A percentile compares a stretch with the other conserved stretches of the same genome.
Evolutionary conservation across 208 protist genomes (phyloP).

Genomic region (Porcisia hertigi): DNA sequence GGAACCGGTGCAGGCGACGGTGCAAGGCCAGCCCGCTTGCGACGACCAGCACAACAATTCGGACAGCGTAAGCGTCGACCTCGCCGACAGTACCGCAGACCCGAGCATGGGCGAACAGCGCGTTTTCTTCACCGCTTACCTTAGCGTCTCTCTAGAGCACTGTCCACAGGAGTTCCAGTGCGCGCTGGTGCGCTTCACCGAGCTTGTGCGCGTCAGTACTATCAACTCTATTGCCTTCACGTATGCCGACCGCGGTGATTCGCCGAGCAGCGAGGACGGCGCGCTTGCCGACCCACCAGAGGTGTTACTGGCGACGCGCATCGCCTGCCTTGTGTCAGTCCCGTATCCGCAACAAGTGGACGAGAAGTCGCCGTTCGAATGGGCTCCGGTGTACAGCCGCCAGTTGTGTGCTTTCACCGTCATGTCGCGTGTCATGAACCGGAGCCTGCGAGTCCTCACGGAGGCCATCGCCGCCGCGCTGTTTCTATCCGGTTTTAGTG

Average conservation of each 20-base stretch:
- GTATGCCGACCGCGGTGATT: constrained; percentile 34
- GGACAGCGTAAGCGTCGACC: constrained; percentile 14
- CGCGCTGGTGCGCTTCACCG: constrained; percentile 70
- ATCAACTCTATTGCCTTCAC: constrained; percentile 54
- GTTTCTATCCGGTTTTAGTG: constrained; percentile 66
- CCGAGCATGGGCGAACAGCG: constrained; percentile 14
- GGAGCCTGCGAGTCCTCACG: constrained; percentile 76
- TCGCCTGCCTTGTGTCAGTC: constrained; percentile 70
- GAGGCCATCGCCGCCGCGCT: constrained; percentile 79
- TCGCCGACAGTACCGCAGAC: constrained; percentile 9
- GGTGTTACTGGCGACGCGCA: constrained; percentile 75
- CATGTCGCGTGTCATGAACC: constrained; percentile 77
- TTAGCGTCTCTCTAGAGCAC: constrained; percentile 50
- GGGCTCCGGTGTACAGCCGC: constrained; percentile 87
- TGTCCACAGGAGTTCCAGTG: constrained; percentile 68
- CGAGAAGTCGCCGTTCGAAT: constrained; percentile 51
- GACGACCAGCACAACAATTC: constrained; percentile 15
- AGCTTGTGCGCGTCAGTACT: constrained; percentile 67
- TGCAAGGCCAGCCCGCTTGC: constrained; percentile 5
- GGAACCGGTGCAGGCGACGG: constrained; percentile 18
- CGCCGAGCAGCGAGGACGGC: constrained; percentile 5
- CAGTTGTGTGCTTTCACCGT: constrained; percentile 84
- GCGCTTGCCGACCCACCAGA: constrained; percentile 31
- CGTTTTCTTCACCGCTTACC: constrained; percentile 49
- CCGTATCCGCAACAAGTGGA: constrained; percentile 51